A percentile compares a stretch with the other conserved stretches of the same genome.
These are phyloP conservation scores for Yarrowia sp. DNA, from an alignment of 805 yeast species.

Conservation along the genomic window DNA sequence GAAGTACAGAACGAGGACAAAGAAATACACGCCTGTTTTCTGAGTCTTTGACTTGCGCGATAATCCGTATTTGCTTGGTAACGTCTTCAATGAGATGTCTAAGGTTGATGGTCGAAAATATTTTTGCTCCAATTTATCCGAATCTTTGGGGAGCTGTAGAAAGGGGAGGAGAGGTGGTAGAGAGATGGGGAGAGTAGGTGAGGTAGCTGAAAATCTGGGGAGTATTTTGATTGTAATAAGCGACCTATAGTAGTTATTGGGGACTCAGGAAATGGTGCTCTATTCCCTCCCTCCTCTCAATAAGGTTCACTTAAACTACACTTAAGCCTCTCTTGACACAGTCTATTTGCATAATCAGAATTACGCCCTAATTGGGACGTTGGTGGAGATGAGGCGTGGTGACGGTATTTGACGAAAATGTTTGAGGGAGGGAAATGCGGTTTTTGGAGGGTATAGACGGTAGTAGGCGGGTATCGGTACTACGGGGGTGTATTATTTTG, in stretches of 20 bases:
- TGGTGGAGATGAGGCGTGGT: neutral
- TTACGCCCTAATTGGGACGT: constrained; percentile 23
- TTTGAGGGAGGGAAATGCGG: no score
- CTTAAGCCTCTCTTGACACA: neutral
- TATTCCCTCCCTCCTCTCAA: no score
- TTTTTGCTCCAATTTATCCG: neutral
- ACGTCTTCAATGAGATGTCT: no score
- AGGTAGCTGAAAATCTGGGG: neutral
- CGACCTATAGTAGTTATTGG: no score
- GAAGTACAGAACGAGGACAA: no score
- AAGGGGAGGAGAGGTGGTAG: neutral
- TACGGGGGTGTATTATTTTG: no score
- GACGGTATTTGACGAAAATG: no score
- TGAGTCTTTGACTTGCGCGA: no score
- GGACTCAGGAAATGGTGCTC: no score
- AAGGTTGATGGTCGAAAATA: no score
- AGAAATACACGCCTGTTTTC: no score
- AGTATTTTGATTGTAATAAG: neutral
- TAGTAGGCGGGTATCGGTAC: neutral
- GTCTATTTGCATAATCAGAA: constrained; percentile 19
- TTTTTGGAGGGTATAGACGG: neutral
- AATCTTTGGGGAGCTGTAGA: neutral
- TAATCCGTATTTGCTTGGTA: no score
- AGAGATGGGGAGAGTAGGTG: neutral
- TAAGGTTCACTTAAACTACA: constrained; percentile 16